These are phyloP conservation scores for Pulveroboletus sp. DNA, from an alignment of 768 basidiomycete species.

Conservation along the genomic window DNA sequence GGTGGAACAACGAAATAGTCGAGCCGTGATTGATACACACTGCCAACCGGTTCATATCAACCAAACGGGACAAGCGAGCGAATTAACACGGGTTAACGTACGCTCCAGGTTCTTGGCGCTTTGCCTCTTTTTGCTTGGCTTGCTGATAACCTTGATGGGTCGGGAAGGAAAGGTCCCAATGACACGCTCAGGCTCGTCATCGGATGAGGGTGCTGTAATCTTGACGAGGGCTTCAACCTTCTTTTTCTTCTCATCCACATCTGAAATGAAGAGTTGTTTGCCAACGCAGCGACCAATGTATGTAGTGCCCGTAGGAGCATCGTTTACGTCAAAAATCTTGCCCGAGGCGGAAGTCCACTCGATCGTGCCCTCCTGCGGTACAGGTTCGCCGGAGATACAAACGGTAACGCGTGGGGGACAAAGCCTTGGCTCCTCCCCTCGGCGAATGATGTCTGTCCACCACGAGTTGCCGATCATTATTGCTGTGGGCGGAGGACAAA, in stretches of 20 bases:
- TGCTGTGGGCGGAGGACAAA: slow-evolving; percentile 91
- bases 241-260: slow-evolving; percentile 93
- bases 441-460: slow-evolving; percentile 80
- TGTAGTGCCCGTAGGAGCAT: slow-evolving; percentile 77
- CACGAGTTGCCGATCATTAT: slow-evolving; percentile 92
- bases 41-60: slow-evolving; percentile 30
- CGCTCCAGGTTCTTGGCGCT: slow-evolving; percentile 90
- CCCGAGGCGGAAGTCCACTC: slow-evolving; percentile 87
- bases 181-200: slow-evolving; percentile 76
- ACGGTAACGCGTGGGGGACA: slow-evolving; percentile 80
- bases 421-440: slow-evolving; percentile 69
- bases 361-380: slow-evolving; percentile 78
- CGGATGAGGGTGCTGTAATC: slow-evolving; percentile 73
- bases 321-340: slow-evolving; percentile 75
- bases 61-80: slow-evolving; percentile 7
- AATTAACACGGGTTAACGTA: slow-evolving; percentile 40
- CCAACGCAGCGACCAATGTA: slow-evolving; percentile 92
- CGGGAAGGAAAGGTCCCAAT: slow-evolving; percentile 89
- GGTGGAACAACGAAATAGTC: slow-evolving; percentile 92
- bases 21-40: slow-evolving; percentile 96
- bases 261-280: slow-evolving; percentile 92
- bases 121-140: slow-evolving; percentile 95
- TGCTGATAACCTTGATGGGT: slow-evolving; percentile 98
- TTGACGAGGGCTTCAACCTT: slow-evolving; percentile 92
- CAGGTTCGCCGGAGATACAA: slow-evolving; percentile 87